Conservation (phyloP, 495 filamentous ascomycete species). For the Annulohypoxylon stygium region DNA sequence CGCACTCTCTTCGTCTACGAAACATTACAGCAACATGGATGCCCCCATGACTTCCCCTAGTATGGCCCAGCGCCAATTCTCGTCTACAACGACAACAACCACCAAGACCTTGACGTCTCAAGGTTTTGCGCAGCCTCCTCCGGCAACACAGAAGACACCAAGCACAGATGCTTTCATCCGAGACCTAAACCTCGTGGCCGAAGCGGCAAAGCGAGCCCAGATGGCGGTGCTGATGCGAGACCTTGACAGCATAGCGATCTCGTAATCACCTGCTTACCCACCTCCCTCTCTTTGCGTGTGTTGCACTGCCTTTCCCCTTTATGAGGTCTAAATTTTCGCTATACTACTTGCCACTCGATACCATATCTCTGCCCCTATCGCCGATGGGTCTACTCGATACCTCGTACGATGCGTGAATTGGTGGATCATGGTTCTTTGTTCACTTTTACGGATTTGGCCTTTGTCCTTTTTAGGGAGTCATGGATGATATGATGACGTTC, state of each 20-base stretch:
- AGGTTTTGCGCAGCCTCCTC: conserved; percentile 54
- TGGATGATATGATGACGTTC: conserved; percentile 37
- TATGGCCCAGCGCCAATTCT: conserved; percentile 47
- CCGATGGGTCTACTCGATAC: not conserved
- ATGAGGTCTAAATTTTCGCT: conserved; percentile 4
- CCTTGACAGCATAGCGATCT: conserved; percentile 75
- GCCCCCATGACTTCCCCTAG: conserved; percentile 50
- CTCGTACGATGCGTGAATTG: not conserved
- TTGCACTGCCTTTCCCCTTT: not conserved
- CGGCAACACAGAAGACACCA: conserved; percentile 49
- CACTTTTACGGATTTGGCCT: conserved; percentile 30
- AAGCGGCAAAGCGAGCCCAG: conserved; percentile 93
- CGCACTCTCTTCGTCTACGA: not conserved
- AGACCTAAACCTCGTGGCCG: conserved; percentile 89
- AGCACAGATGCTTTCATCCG: conserved; percentile 75
- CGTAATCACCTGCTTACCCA: conserved; percentile 35
- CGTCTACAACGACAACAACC: conserved; percentile 47
- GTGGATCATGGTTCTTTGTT: conserved; percentile 27
- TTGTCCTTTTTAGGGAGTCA: conserved; percentile 34
- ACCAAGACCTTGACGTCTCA: conserved; percentile 46
- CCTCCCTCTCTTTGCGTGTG: not conserved
- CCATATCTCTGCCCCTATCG: not conserved
- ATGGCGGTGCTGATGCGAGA: conserved; percentile 89
- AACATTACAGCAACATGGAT: conserved; percentile 51
- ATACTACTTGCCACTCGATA: conserved; percentile 13